Evolutionary conservation across 2,329 filamentous ascomycete species (phyloP), one percentile per base, ranked within the genome.

Genomic region (Aureobasidium sp.): DNA sequence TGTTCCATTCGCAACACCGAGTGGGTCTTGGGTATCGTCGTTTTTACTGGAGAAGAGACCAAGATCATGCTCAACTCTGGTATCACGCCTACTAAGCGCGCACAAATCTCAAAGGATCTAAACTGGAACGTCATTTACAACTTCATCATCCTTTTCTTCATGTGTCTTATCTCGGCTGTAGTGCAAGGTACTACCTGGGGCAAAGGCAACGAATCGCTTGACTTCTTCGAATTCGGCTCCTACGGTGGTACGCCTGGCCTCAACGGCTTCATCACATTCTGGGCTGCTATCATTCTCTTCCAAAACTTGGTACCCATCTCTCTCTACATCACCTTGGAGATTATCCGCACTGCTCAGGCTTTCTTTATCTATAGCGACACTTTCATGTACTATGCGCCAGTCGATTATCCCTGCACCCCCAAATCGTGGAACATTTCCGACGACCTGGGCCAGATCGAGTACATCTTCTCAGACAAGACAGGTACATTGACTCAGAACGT

Each of bases 21-120:
- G 71, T 99, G 94, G 94, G 83, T 92, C 60, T 82, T 99, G 6
- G 94, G 92, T 59, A 84, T 99, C 3, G 93, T 97, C 55, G 81
- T 96, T 20, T 99, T 96, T 76, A 97, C 94, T 15, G 94, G 94
- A 37, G 87, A 92, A 71, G 93, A 99, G 73, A 96, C 93, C 37
- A 99, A 97, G 78, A 97, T 97, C 73, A 99, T 99, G 94, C 89
- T 97, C 79, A 99, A 99, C 73, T 90, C 94, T 32, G 94, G 94
- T 64, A 88, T 93, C 65, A 99, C 94, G 1, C 94, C 95, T 13
- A 96, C 86, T 73, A 99, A 99, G 79, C 89, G 93, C 65, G 86
- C 94, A 41, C 87, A 90, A 67, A 92, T 99, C 69, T 90, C 92
- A 59, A 88, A 91, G 66, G 92, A 96, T 73, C 83, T 99, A 68